Conservation (phyloP, 805 yeast species). For the Kuraishia capsulata region DNA sequence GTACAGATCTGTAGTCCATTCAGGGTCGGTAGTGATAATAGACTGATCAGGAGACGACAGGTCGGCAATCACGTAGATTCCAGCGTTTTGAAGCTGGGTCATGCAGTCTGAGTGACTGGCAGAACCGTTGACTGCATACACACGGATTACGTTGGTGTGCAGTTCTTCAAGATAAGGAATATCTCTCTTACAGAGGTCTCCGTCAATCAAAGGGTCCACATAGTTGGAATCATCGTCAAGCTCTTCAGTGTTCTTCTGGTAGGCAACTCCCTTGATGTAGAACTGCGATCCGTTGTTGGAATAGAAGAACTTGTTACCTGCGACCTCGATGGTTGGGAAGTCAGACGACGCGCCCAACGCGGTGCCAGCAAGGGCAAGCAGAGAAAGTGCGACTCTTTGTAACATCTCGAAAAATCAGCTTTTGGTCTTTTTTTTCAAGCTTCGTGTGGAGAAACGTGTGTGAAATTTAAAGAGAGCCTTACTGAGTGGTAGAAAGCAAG, state of each 20-base stretch:
- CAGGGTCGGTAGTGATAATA: slow-evolving; percentile 67
- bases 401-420: too few species aligned
- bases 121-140: slow-evolving; percentile 74
- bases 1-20: slow-evolving; percentile 66
- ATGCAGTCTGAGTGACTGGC: slow-evolving; percentile 72
- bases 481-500: too few species aligned
- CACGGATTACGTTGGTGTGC: slow-evolving; percentile 72
- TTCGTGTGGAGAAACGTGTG: too few species aligned
- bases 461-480: too few species aligned
- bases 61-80: slow-evolving; percentile 88
- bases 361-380: background rate
- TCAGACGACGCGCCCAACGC: slow-evolving; percentile 15
- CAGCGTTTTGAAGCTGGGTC: slow-evolving; percentile 67
- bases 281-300: slow-evolving; percentile 70
- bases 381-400: background rate
- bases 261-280: slow-evolving; percentile 81
- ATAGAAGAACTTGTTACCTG: slow-evolving; percentile 72
- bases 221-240: slow-evolving; percentile 21
- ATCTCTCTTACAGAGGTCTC: slow-evolving; percentile 66
- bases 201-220: slow-evolving; percentile 75
- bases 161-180: slow-evolving; percentile 64
- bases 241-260: slow-evolving; percentile 61
- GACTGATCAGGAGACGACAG: slow-evolving; percentile 79
- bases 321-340: slow-evolving; percentile 46
- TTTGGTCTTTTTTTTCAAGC: too few species aligned